Base-by-base conservation (phyloP, 176 grass and related monocot genomes). In the Saccharum spontaneum region DNA sequence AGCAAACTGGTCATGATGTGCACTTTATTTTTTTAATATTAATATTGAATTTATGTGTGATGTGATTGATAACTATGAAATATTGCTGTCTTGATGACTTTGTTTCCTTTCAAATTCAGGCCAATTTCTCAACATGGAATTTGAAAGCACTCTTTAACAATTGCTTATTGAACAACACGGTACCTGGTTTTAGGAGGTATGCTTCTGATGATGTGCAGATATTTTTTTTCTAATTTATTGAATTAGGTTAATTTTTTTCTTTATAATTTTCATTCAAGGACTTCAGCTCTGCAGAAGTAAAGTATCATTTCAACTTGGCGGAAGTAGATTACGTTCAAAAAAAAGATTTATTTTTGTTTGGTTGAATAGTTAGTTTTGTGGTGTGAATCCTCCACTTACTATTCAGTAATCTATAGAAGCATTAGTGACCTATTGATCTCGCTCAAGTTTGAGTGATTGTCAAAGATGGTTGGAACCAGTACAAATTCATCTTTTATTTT, bases 111-210 rank as follows among this genome's bases (percentile, higher is more conserved):
- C 46, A 83, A 67, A 87, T 84, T 74, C 76, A 83, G 84, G 80
- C 22, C 10, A 61, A 44, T 18, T 69, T 22, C 60, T 79, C 28
- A 68, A 69, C n/a, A 75, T 60, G 48, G 62, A 69, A 79, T 86
- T 40, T 80, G 16, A 61, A 75, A 54, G 57, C 8, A n/a, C 10
- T 61, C 75, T 52, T 67, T 8, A 10, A 49, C 46, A 48, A 79
- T 66, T 78, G 10, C 40, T 67, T 7, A 26, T 75, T 31, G 28
- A 83, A 59, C 55, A 74, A 22, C 8, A 31, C 65, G 8, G 22
- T 77, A 48, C 30, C 38, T 87, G 52, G 38, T 68, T 82, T 73
- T 68, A 39, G 13, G 74, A 87, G 84, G 84, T 90, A 75, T 87
- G 59, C 36, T 90, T 44, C 44, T 54, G 9, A 73, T 43, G 6